These are phyloP conservation scores for Geotrichum restrictum DNA, from an alignment of 1,139 yeast species.

Conservation along the genomic window DNA sequence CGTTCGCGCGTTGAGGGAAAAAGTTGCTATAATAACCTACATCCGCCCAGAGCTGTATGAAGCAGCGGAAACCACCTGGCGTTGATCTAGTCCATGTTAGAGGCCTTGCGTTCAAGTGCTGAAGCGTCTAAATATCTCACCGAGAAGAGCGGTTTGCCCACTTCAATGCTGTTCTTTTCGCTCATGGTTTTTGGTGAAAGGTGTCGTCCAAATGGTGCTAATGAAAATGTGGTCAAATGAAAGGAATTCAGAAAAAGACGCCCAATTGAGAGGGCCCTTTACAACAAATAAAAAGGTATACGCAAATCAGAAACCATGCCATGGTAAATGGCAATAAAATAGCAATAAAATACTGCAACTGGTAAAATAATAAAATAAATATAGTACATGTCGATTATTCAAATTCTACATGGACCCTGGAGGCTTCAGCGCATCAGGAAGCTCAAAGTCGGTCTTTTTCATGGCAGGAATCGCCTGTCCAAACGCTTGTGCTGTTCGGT, in stretches of 20 bases:
- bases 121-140: conserved; percentile 1
- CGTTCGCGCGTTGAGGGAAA: not conserved
- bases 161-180: conserved; percentile 5
- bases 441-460: conserved; percentile 62
- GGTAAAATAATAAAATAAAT: not conserved
- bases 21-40: not conserved
- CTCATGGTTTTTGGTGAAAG: not conserved
- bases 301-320: too few species aligned
- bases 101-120: too few species aligned
- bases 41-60: conserved; percentile 18
- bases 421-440: conserved; percentile 72
- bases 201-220: too few species aligned
- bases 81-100: conserved; percentile 11
- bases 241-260: too few species aligned
- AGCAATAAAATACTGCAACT: too few species aligned
- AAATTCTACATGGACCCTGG: conserved; percentile 41
- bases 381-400: not conserved
- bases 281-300: too few species aligned
- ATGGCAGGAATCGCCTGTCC: conserved; percentile 40
- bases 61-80: conserved; percentile 17
- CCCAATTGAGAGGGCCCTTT: too few species aligned
- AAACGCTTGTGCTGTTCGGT: conserved; percentile 27
- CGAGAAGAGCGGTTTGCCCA: conserved; percentile 4
- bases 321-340: too few species aligned
- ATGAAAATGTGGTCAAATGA: too few species aligned